Evolutionary conservation across 345 rosid genomes (phyloP).

Genomic region (Eutrema yunnanense): DNA sequence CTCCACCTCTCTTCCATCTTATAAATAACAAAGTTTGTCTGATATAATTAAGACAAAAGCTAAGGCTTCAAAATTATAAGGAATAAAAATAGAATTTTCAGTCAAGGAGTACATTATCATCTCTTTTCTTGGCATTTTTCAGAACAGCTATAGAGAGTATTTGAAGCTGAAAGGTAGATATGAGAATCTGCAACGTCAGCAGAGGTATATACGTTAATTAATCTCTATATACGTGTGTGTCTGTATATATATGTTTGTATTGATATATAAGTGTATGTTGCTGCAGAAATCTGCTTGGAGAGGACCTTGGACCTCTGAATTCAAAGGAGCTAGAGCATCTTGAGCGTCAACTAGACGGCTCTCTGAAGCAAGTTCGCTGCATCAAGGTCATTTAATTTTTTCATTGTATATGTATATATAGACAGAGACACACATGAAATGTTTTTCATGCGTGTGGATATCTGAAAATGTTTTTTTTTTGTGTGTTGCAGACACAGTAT

Average conservation of each 20-base stretch:
- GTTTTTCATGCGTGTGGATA: not conserved
- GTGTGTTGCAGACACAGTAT: slow-evolving; percentile 59
- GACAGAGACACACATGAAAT: not conserved
- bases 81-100: not conserved
- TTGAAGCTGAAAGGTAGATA: slow-evolving; percentile 34
- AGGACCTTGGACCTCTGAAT: slow-evolving; percentile 80
- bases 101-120: not conserved
- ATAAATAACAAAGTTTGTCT: not conserved
- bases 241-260: not conserved
- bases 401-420: not conserved
- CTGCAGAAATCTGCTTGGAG: slow-evolving; percentile 85
- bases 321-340: slow-evolving; percentile 97
- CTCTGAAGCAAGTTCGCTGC: slow-evolving; percentile 85
- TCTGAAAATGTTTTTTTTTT: not conserved
- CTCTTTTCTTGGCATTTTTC: not conserved
- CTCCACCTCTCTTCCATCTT: not conserved
- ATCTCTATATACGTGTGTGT: not conserved
- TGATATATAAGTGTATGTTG: not conserved
- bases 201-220: slow-evolving; percentile 16
- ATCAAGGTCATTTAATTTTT: slow-evolving; percentile 47
- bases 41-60: not conserved
- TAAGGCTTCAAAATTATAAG: not conserved
- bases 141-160: slow-evolving; percentile 37
- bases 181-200: slow-evolving; percentile 31
- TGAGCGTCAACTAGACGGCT: slow-evolving; percentile 80